A percentile compares a stretch with the other conserved stretches of the same genome.
Conservation (phyloP, 129 eudicot species). For the Arctium lappa region DNA sequence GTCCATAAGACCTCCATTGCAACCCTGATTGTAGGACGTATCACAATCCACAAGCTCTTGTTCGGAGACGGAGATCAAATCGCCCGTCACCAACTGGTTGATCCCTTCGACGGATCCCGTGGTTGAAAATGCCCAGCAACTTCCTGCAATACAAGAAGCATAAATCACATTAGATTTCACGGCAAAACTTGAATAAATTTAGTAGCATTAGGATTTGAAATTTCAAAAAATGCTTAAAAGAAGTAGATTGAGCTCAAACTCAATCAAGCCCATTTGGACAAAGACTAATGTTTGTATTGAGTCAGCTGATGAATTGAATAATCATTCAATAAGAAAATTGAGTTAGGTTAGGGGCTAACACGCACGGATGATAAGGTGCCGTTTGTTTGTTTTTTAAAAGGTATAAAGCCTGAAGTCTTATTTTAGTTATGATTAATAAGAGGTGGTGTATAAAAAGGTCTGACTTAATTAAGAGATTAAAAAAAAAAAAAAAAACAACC, state of each 20-base stretch:
- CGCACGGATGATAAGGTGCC: no score
- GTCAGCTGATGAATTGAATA: no score
- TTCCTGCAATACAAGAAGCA: slow-evolving; percentile 48
- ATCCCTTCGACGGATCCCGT: slow-evolving; percentile 83
- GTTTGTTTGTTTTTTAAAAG: no score
- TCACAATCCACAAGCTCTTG: slow-evolving; percentile 97
- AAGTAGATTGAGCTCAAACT: neutral
- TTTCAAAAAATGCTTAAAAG: neutral
- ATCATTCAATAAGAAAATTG: no score
- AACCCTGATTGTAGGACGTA: slow-evolving; percentile 54
- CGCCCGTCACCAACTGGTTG: slow-evolving; percentile 69
- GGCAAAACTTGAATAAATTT: neutral
- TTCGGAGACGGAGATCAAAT: slow-evolving; percentile 58
- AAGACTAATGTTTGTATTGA: neutral
- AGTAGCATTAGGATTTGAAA: neutral
- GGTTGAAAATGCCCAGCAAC: slow-evolving; percentile 97
- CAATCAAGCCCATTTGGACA: neutral
- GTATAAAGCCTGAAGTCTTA: no score
- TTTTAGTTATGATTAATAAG: no score
- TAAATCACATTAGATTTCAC: neutral
- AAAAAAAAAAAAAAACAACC: no score
- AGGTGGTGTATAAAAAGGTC: no score
- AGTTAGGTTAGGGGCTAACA: no score
- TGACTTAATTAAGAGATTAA: no score
- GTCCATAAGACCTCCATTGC: slow-evolving; percentile 97